Evolutionary conservation across 441 rosid genomes (phyloP).

Genomic region (Jatropha podagrica): DNA sequence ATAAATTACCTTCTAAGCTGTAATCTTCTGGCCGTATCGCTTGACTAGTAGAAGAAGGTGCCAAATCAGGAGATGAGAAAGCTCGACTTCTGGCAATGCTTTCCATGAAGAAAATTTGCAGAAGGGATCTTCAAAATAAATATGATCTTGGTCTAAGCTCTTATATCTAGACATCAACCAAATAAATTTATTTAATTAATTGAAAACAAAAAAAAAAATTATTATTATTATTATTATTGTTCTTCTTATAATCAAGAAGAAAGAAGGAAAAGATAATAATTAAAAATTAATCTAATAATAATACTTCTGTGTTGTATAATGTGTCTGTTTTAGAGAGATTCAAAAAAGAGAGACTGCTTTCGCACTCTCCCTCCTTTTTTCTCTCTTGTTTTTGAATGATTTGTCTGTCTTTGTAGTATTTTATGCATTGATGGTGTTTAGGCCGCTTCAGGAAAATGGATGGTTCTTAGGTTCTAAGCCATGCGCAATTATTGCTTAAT

Average conservation of each 20-base stretch:
- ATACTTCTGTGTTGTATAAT: background rate
- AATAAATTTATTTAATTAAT: background rate
- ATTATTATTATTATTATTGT: background rate
- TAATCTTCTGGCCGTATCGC: conserved; percentile 28
- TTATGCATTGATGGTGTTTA: background rate
- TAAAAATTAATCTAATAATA: too few species aligned
- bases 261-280: background rate
- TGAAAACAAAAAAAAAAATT: background rate
- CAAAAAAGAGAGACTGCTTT: conserved; percentile 35
- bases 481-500: conserved; percentile 30
- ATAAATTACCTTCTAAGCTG: conserved; percentile 48
- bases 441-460: conserved; percentile 20
- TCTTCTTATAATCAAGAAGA: background rate
- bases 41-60: conserved; percentile 22
- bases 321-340: conserved; percentile 25
- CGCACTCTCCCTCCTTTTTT: conserved; percentile 34
- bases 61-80: conserved; percentile 57
- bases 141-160: background rate
- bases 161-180: background rate
- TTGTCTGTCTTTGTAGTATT: background rate
- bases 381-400: conserved; percentile 17
- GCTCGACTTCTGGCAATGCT: conserved; percentile 36
- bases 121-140: background rate
- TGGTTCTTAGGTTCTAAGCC: conserved; percentile 26
- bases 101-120: background rate